A percentile compares a stretch with the other conserved stretches of the same genome.
Evolutionary conservation across 768 basidiomycete species (phyloP).

Genomic region (Kondoa subrosea): DNA sequence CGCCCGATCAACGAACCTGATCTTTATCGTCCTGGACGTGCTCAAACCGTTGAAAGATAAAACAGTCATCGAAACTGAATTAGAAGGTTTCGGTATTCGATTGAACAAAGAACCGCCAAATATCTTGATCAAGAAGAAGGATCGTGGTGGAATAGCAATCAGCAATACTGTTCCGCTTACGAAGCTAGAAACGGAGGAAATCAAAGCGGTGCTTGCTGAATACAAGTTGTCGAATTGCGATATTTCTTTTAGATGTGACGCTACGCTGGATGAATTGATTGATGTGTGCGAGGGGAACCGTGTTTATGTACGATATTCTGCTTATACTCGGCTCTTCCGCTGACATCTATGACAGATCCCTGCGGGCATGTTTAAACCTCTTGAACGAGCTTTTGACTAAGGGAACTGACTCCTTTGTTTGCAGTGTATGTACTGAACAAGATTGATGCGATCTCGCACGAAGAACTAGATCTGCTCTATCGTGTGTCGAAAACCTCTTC

Average conservation of each 20-base stretch:
- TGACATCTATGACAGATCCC: too few species aligned
- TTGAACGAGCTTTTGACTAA: neutral
- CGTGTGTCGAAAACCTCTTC: constrained; percentile 1
- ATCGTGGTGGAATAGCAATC: constrained; percentile 83
- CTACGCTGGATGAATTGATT: constrained; percentile 86
- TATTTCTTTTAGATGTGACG: constrained; percentile 79
- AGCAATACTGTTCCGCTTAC: constrained; percentile 93
- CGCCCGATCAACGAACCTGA: constrained; percentile 91
- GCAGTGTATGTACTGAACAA: constrained; percentile 54
- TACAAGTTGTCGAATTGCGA: constrained; percentile 70
- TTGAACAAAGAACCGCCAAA: constrained; percentile 79
- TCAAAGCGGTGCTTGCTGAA: constrained; percentile 84
- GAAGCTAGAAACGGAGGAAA: constrained; percentile 87
- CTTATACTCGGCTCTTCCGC: constrained; percentile 33
- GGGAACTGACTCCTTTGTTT: constrained; percentile 13
- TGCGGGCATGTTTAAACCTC: too few species aligned
- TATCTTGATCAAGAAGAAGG: constrained; percentile 41
- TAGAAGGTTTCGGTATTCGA: constrained; percentile 92
- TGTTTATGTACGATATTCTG: constrained; percentile 86
- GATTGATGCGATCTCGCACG: constrained; percentile 67
- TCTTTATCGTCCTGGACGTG: constrained; percentile 96
- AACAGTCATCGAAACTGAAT: constrained; percentile 62
- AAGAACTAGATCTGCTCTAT: constrained; percentile 14
- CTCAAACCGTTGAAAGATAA: constrained; percentile 86
- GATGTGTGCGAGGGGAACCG: constrained; percentile 95